phyloP scores from a whole-genome alignment of 768 basidiomycete species.

The Pulveroboletus sp. region DNA sequence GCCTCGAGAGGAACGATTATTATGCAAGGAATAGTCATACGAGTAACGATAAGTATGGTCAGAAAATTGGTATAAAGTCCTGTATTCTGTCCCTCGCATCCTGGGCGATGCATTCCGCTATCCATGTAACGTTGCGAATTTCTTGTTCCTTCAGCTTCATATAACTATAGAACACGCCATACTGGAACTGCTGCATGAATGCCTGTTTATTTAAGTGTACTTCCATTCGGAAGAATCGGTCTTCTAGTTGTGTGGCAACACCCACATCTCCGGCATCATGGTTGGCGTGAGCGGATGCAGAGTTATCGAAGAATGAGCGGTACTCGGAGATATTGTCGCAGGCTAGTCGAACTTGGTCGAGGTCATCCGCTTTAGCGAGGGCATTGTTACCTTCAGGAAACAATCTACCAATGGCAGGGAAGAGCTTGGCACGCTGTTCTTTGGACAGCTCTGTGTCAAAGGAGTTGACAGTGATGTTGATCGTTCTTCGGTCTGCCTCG shows the following conservation, averaged over 20 bases:
- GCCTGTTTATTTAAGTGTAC: constrained; percentile 91
- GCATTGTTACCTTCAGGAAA: constrained; percentile 95
- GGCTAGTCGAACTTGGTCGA: constrained; percentile 84
- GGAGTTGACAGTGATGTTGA: constrained; percentile 99
- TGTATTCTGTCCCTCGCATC: constrained; percentile 93
- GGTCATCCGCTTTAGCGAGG: constrained; percentile 89
- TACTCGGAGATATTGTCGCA: constrained; percentile 91
- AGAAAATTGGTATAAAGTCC: constrained; percentile 91
- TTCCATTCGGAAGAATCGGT: constrained; percentile 91
- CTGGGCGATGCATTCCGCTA: constrained; percentile 97
- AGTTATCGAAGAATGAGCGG: constrained; percentile 78
- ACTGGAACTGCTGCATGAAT: constrained; percentile 96
- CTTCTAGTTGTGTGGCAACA: constrained; percentile 72
- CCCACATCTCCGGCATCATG: constrained; percentile 40
- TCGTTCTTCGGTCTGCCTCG: constrained; percentile 93
- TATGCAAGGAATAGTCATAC: constrained; percentile 7
- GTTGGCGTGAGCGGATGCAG: constrained; percentile 33
- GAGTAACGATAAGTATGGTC: constrained; percentile 21
- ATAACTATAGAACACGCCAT: constrained; percentile 88
- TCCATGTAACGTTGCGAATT: constrained; percentile 85
- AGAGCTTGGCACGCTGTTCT: constrained; percentile 90
- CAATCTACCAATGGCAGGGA: constrained; percentile 89
- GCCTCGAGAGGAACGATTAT: neutral
- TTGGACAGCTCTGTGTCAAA: constrained; percentile 94
- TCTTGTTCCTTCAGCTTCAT: constrained; percentile 91